Conservation (phyloP, 805 yeast genomes). For the Metschnikowia proteae region DNA sequence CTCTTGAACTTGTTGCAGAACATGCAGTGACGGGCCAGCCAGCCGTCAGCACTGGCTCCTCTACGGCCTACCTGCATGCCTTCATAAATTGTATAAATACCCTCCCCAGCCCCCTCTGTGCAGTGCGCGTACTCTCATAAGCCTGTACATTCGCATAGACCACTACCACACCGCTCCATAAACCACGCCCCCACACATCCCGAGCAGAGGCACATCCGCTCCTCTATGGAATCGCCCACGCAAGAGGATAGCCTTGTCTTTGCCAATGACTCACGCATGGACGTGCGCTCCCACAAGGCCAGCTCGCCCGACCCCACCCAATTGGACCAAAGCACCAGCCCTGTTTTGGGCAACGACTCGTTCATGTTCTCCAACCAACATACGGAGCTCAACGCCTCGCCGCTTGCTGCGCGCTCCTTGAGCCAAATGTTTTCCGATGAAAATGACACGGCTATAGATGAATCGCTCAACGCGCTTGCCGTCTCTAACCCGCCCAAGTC, state of each 20-base stretch:
- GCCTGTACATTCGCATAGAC: background rate
- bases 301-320: slow-evolving; percentile 10
- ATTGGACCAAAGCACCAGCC: slow-evolving; percentile 8
- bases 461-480: background rate
- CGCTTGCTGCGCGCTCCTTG: background rate
- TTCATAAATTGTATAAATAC: no score
- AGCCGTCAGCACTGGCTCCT: no score
- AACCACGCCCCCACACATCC: background rate
- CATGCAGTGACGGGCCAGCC: slow-evolving; percentile 7
- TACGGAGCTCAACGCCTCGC: background rate
- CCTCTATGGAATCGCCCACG: slow-evolving; percentile 11
- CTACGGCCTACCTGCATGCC: no score
- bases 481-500: background rate
- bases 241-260: slow-evolving; percentile 31
- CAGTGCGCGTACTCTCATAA: no score
- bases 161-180: background rate
- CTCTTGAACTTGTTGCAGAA: slow-evolving; percentile 15
- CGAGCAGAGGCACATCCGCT: background rate
- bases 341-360: slow-evolving; percentile 7
- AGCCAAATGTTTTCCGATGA: background rate
- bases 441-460: background rate
- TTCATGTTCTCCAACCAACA: slow-evolving; percentile 6
- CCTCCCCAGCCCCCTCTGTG: no score
- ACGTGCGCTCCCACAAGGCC: background rate
- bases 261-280: slow-evolving; percentile 18